phyloP scores from a whole-genome alignment of 306 rosid species.

The Amphicarpaea edgeworthii region DNA sequence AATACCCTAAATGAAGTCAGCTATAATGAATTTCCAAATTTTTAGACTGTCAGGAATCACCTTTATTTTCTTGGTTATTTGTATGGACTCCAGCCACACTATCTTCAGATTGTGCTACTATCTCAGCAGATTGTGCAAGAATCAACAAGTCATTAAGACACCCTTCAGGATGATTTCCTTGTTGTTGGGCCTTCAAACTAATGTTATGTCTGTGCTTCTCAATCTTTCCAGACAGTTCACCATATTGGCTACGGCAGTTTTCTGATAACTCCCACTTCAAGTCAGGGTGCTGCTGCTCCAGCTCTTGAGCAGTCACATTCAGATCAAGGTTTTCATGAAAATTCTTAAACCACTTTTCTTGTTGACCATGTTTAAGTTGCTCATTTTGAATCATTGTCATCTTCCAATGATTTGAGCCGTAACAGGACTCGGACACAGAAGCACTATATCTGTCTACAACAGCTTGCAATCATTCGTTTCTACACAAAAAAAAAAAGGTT shows the following conservation, averaged over 20 bases:
- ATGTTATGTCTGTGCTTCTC: background rate
- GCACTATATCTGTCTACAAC: constrained; percentile 3
- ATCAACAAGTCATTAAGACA: constrained; percentile 45
- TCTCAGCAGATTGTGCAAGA: constrained; percentile 51
- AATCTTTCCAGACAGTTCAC: constrained; percentile 32
- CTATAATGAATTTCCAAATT: background rate
- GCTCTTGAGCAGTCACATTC: constrained; percentile 43
- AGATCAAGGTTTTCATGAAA: constrained; percentile 33
- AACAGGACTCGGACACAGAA: background rate
- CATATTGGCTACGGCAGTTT: background rate
- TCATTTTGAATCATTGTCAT: constrained; percentile 36
- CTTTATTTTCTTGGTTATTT: constrained; percentile 23
- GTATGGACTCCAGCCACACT: background rate
- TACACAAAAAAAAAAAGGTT: constrained; percentile 15
- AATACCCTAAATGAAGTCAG: background rate
- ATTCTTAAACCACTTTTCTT: constrained; percentile 7
- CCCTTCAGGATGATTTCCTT: constrained; percentile 19
- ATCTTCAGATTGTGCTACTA: constrained; percentile 39
- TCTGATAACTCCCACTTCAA: constrained; percentile 29
- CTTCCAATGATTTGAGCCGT: constrained; percentile 13
- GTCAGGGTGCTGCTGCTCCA: constrained; percentile 28
- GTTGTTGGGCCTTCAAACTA: constrained; percentile 18
- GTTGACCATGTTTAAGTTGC: constrained; percentile 3
- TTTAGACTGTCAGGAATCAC: constrained; percentile 8
- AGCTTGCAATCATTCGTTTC: constrained; percentile 5